phyloP scores from a whole-genome alignment of 257 asterid species.

The Echites panduratus region DNA sequence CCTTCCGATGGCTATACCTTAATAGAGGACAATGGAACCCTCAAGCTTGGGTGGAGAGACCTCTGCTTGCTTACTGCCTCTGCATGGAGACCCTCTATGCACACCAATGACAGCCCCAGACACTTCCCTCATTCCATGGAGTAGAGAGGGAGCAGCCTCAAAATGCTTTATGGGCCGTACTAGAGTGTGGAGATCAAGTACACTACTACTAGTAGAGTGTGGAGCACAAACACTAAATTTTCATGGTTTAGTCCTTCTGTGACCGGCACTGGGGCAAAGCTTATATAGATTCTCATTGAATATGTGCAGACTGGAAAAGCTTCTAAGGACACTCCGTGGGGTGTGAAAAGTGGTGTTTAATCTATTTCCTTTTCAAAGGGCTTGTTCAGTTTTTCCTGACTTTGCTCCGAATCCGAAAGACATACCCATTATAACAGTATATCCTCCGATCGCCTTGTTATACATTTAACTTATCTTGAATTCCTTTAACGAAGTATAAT shows the following conservation, averaged over 20 bases:
- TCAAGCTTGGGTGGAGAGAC: conserved; percentile 98
- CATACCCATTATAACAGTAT: neutral
- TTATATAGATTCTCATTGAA: neutral
- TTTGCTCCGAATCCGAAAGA: neutral
- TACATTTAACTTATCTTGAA: neutral
- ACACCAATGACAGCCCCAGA: conserved; percentile 3
- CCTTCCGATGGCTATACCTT: conserved; percentile 89
- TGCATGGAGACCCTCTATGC: conserved; percentile 63
- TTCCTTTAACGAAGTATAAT: neutral
- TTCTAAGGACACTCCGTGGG: neutral
- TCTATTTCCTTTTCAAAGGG: neutral
- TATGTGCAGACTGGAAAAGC: neutral
- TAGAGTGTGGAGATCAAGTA: too few species aligned
- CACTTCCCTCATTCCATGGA: conserved; percentile 21
- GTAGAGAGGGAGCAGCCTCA: neutral
- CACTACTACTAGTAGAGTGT: too few species aligned
- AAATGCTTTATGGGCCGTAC: neutral
- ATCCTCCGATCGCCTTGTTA: too few species aligned
- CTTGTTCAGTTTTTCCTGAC: neutral
- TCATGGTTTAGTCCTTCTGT: neutral
- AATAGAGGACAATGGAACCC: conserved; percentile 89
- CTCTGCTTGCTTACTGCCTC: conserved; percentile 97
- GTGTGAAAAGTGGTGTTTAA: neutral
- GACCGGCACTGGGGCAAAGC: neutral
- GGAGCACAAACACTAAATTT: neutral